Evolutionary conservation across 129 eudicot species (phyloP).

Genomic region (Helianthus tuberosus): DNA sequence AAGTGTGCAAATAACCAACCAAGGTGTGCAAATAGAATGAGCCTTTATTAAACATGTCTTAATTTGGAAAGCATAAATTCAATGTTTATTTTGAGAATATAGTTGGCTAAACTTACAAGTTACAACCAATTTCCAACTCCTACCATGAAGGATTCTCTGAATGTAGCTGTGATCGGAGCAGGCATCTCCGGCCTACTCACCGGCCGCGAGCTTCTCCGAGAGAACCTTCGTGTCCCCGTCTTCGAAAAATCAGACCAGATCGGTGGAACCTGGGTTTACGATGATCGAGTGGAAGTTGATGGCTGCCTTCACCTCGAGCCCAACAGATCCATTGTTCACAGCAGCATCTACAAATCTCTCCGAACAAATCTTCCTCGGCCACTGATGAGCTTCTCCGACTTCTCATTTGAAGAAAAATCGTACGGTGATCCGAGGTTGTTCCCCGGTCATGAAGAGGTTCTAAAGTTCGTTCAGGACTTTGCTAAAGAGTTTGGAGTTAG

Average conservation of each 20-base stretch:
- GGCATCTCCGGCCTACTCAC: slow-evolving; percentile 58
- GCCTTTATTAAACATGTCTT: no score
- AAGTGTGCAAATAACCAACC: no score
- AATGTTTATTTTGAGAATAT: no score
- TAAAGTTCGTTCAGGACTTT: slow-evolving; percentile 51
- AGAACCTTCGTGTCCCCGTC: slow-evolving; percentile 55
- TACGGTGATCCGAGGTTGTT: slow-evolving; percentile 45
- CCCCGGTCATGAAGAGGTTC: slow-evolving; percentile 74
- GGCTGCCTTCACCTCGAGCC: slow-evolving; percentile 47
- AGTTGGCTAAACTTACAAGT: no score
- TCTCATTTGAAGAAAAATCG: slow-evolving; percentile 41
- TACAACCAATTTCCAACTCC: no score
- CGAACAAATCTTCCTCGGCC: slow-evolving; percentile 74
- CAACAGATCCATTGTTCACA: slow-evolving; percentile 51
- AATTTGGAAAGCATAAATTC: no score
- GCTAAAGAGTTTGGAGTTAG: slow-evolving; percentile 48
- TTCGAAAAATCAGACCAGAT: slow-evolving; percentile 47
- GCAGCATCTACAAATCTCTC: slow-evolving; percentile 69
- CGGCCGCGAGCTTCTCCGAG: slow-evolving; percentile 60
- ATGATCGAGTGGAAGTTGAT: slow-evolving; percentile 52
- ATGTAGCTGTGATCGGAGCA: slow-evolving; percentile 81
- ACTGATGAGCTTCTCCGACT: slow-evolving; percentile 67
- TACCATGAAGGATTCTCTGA: slow-evolving; percentile 29
- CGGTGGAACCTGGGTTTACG: slow-evolving; percentile 84
- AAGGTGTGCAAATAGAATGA: no score